phyloP scores from a whole-genome alignment of 176 grass and related monocot species.

The Alloteropsis semialata region DNA sequence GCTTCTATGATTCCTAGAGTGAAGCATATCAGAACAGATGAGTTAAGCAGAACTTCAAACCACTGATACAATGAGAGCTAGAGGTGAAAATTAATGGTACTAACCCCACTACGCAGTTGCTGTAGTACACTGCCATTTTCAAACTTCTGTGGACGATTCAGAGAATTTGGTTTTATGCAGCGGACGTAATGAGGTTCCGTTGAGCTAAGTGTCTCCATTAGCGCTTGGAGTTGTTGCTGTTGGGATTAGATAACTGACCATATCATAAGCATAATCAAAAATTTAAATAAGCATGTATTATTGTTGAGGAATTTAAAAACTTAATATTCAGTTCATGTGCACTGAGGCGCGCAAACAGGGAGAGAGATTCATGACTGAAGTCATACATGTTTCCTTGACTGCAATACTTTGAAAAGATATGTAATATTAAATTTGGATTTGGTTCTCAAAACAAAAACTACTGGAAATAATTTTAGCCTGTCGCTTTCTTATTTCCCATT shows the following conservation, averaged over 20 bases:
- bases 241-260: slow-evolving; percentile 42
- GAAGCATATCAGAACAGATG: neutral
- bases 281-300: neutral
- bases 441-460: neutral
- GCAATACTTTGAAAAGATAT: neutral
- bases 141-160: slow-evolving; percentile 77
- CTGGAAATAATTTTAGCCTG: neutral
- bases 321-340: neutral
- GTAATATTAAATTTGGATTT: neutral
- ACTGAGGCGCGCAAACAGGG: neutral
- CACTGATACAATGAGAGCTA: neutral
- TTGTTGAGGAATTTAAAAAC: slow-evolving; percentile 9
- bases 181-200: slow-evolving; percentile 89
- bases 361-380: neutral
- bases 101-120: slow-evolving; percentile 81
- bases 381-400: neutral
- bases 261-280: slow-evolving; percentile 46
- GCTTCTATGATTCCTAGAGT: neutral
- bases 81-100: slow-evolving; percentile 37
- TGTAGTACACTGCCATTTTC: slow-evolving; percentile 91
- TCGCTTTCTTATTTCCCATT: neutral
- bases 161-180: slow-evolving; percentile 85
- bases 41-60: neutral
- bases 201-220: slow-evolving; percentile 90
- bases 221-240: slow-evolving; percentile 97